Evolutionary conservation across 345 rosid species (phyloP), one percentile per base, ranked within the genome.

Genomic region (Reutealis trisperma): DNA sequence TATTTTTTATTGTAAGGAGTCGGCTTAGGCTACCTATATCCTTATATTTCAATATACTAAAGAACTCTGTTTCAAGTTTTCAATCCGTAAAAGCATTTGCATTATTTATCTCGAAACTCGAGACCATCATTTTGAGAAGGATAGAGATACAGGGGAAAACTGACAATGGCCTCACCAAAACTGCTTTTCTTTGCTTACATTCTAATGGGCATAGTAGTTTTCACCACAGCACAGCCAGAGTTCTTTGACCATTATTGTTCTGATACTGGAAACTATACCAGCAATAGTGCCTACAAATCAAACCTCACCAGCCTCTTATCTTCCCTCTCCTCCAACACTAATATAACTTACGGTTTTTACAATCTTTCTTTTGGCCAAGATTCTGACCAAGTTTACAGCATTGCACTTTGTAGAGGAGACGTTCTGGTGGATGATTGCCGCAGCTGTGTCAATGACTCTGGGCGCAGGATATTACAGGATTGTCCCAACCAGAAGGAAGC

Each of bases 301-400:
- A 90, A 86, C 76, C 88, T 89, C 16, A 75, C 68, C 30, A 68
- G 67, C 34, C 82, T 84, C 67, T 79, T 87, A 70, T 60, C 78
- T 70, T 74, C 83, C 74, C 64, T 89, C 70, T 9, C 51, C 71
- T 65, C 86, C 34, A 78, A 80, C 76, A 78, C 79, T 66, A 55
- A 71, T 24, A 71, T 76, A 51, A 45, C 68, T 2, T 67, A 71
- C 0, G 86, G 79, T 52, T 90, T 88, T 47, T 83, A 73, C 72
- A 88, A 87, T 80, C 70, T 41, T 81, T 75, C 86, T 25, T 70
- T 71, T 9, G 89, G 90, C 22, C 72, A 70, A 22, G 79, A 18
- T 60, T n/a, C 73, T 27, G 45, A 73, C 63, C 42, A 41, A 51
- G 79, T 73, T 6, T 27, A 83, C 19, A 79, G 76, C 16, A 14